Evolutionary conservation across 2,329 filamentous ascomycete genomes (phyloP), one percentile per base, ranked within the genome.

Genomic region (Albophoma yamanashiensis): DNA sequence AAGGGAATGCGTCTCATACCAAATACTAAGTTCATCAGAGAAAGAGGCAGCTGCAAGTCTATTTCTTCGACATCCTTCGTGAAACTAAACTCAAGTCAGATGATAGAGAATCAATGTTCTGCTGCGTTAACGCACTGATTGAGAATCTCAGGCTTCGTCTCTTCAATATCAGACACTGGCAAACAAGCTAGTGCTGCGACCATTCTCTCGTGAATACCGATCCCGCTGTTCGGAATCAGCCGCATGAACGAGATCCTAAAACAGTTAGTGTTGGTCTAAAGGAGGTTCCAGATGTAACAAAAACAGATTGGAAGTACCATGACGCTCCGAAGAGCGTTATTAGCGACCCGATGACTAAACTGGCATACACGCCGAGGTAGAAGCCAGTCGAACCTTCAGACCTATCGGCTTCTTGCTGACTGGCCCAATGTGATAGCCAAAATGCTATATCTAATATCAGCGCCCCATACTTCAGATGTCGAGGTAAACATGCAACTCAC

Each of bases 131-230:
- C 53, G 4, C 2, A 56, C 53, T 40, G 53, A 15, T 56, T 56
- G 9, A 56, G 8, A n/a, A 56, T 56, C 11, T 56, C 53, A 22
- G 34, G 15, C 1, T n/a, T 56, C 39, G 53, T 56, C 22, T 56
- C 34, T 56, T 56, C 53, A 20, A 56, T 25, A 15, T 27, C n/a
- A 17, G 34, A 40, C 53, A 38, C 53, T 15, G 53, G 36, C 2
- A 15, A 56, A 3, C 53, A 12, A 7, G 34, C 20, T 0, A 56
- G 36, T 9, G 53, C 38, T 39, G 57, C 36, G 34, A 53, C 27
- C 57, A 59, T 59, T 52, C n/a, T 50, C 42, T 42, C 45, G 34
- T 59, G 57, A 40, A 59, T 52, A 25, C 57, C 39, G 25, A 59
- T 14, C 3, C 57, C 57, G 31, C 57, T 59, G 20, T 40, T 31